Base-by-base conservation (phyloP, 352 stramenopile species). In the Phytopythium ostracodes region DNA sequence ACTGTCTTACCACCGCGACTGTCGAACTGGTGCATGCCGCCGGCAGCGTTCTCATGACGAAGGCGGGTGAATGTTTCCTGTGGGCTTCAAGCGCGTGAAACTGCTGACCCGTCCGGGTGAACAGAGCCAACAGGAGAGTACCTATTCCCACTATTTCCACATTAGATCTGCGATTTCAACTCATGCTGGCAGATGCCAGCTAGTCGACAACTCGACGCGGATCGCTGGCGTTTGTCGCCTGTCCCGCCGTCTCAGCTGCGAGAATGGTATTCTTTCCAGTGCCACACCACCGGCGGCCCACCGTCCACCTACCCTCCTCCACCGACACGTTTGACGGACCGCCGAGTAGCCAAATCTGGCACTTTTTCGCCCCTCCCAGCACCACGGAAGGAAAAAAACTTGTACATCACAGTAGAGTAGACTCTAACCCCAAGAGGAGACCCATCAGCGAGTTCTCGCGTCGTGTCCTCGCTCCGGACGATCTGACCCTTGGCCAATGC, bases 1-100 rank as follows among this genome's bases (percentile, higher is more conserved):
- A 50, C n/a, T 50, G 43, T n/a, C n/a, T n/a, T 29, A 50, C 43
- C 43, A 50, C 43, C 43, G 20, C 43, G 43, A 50, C 43, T 22
- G 10, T 31, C 43, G n/a, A 50, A 18, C 22, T 1, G 18, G 22
- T 8, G 29, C 29, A 8, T 33, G 3, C 7, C 29, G 3, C 29
- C 3, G 29, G 29, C 29, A 7, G 22, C 9, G 10, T 7, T 2
- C 2, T 29, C 20, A 11, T 6, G 18, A 31, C 5, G 43, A 27
- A 29, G 9, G 9, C n/a, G 11, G 20, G 29, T 2, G 33, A 56
- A 24, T 36, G 25, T 24, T 38, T 42, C 27, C 27, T 27, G 49
- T 56, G 49, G 49, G 20, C 49, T 36, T 7, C 36, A 10, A 2
- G 33, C 49, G 17, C 18, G 42, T 47, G 18, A 20, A 7, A 47